A percentile compares a stretch with the other conserved stretches of the same genome.
These are phyloP conservation scores for Exophiala sp. DNA, from an alignment of 2,329 filamentous ascomycete species.

Conservation along the genomic window DNA sequence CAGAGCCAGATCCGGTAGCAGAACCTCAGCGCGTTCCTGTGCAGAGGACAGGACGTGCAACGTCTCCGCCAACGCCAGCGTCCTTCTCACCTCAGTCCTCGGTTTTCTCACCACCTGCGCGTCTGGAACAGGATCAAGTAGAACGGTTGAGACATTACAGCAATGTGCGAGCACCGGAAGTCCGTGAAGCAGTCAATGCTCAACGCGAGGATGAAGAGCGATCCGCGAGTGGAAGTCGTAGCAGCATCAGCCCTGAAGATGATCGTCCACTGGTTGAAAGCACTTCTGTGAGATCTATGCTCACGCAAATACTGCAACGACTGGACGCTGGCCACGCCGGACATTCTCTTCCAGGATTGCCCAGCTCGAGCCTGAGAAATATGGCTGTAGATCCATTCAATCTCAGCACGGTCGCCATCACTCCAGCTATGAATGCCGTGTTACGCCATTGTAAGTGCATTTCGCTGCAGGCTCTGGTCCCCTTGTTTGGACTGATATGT, in stretches of 20 bases:
- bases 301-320: slow-evolving; percentile 15
- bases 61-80: not conserved
- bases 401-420: slow-evolving; percentile 12
- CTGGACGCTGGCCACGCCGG: slow-evolving; percentile 10
- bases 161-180: slow-evolving; percentile 9
- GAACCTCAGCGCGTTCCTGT: not conserved
- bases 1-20: slow-evolving; percentile 1
- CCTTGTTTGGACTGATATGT: not conserved
- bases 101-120: not conserved
- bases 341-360: slow-evolving; percentile 1
- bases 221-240: not conserved
- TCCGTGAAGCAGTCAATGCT: slow-evolving; percentile 5
- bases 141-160: slow-evolving; percentile 11
- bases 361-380: slow-evolving; percentile 3
- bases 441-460: slow-evolving; percentile 15
- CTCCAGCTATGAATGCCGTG: slow-evolving; percentile 12
- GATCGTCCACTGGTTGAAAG: slow-evolving; percentile 1
- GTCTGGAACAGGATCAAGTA: slow-evolving; percentile 2
- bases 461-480: not conserved
- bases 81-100: not conserved
- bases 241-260: not conserved
- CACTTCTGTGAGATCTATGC: slow-evolving; percentile 11
- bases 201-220: slow-evolving; percentile 1
- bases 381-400: slow-evolving; percentile 12
- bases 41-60: not conserved